Conservation (phyloP, 2,329 filamentous ascomycete species). For the Talaromyces sp. region DNA sequence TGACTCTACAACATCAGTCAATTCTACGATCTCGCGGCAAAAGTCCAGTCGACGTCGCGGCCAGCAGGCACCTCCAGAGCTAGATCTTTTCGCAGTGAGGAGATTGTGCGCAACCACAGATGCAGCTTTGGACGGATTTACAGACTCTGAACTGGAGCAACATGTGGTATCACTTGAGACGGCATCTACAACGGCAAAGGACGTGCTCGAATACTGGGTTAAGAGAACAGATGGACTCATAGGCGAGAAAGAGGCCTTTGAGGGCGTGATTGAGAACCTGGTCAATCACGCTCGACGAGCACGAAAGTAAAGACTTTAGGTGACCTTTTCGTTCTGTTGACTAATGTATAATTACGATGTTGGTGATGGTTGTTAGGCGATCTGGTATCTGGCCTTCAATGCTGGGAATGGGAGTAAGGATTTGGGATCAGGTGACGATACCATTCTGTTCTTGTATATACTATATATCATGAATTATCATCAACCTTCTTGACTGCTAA, state of each 20-base stretch:
- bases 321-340: background rate
- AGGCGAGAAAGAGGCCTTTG: slow-evolving; percentile 88
- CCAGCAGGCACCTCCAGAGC: slow-evolving; percentile 65
- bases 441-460: slow-evolving; percentile 14
- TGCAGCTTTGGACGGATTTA: slow-evolving; percentile 75
- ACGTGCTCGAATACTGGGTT: slow-evolving; percentile 84
- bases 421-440: background rate
- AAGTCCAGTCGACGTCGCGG: slow-evolving; percentile 39
- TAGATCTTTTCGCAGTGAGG: slow-evolving; percentile 75
- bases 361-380: background rate
- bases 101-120: slow-evolving; percentile 81
- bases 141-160: slow-evolving; percentile 67
- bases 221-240: slow-evolving; percentile 80
- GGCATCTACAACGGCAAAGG: slow-evolving; percentile 67
- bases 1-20: slow-evolving; percentile 25
- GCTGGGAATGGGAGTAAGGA: background rate
- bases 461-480: background rate
- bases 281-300: slow-evolving; percentile 87
- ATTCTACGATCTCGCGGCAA: slow-evolving; percentile 29
- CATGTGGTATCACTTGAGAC: slow-evolving; percentile 69
- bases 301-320: slow-evolving; percentile 59
- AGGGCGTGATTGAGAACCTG: slow-evolving; percentile 94
- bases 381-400: slow-evolving; percentile 1
- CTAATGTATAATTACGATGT: slow-evolving; percentile 3
- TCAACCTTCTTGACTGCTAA: background rate